phyloP scores from a whole-genome alignment of 768 basidiomycete species.

The Exidia glandulosa region DNA sequence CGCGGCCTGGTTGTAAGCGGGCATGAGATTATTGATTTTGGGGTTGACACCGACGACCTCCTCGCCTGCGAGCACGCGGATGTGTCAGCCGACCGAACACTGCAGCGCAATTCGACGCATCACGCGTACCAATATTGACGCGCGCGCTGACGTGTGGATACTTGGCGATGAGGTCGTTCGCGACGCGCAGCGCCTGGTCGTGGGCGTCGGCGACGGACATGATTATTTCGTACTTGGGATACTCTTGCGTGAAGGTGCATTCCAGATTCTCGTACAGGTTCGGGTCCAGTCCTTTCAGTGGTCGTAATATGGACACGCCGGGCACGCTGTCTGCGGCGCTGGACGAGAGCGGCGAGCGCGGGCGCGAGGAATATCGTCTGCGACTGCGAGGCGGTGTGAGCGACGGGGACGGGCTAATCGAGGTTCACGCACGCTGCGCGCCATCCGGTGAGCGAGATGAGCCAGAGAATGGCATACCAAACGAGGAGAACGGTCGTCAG shows the following conservation, averaged over 20 bases:
- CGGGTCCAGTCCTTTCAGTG: slow-evolving; percentile 87
- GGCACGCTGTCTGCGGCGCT: slow-evolving; percentile 42
- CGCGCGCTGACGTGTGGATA: slow-evolving; percentile 66
- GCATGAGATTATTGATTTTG: slow-evolving; percentile 93
- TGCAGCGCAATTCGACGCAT: background rate
- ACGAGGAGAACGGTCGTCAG: slow-evolving; percentile 14
- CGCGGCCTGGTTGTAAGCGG: slow-evolving; percentile 66
- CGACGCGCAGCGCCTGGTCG: slow-evolving; percentile 83
- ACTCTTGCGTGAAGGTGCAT: slow-evolving; percentile 85
- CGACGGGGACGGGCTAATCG: background rate
- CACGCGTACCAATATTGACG: slow-evolving; percentile 59
- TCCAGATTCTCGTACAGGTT: slow-evolving; percentile 96
- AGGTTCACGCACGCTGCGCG: slow-evolving; percentile 49
- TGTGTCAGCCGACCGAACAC: background rate
- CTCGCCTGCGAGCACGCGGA: slow-evolving; percentile 41
- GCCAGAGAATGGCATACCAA: slow-evolving; percentile 59
- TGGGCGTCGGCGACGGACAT: slow-evolving; percentile 81
- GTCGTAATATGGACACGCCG: slow-evolving; percentile 89
- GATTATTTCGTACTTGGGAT: slow-evolving; percentile 83
- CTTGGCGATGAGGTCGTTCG: slow-evolving; percentile 61
- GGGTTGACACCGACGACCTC: slow-evolving; percentile 86
- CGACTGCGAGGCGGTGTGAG: slow-evolving; percentile 38
- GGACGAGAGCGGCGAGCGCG: slow-evolving; percentile 48
- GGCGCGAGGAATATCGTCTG: slow-evolving; percentile 58
- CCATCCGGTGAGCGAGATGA: slow-evolving; percentile 56